Evolutionary conservation across 305 asterid genomes (phyloP).

Genomic region (Fraxinus xanthoxyloides): DNA sequence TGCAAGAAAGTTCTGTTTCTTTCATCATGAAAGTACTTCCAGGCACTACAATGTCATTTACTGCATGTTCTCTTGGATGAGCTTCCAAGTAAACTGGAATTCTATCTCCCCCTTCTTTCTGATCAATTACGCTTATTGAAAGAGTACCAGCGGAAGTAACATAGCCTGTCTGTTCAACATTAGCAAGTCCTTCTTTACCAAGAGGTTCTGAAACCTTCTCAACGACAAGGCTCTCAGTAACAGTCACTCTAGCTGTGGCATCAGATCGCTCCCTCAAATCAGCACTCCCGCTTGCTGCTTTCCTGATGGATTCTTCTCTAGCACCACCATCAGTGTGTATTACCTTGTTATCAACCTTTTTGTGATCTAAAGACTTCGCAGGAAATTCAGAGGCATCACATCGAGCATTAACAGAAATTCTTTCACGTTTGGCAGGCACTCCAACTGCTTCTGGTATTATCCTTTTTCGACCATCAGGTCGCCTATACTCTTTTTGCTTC

Average conservation of each 20-base stretch:
- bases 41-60: constrained; percentile 63
- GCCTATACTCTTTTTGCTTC: constrained; percentile 87
- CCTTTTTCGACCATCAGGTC: constrained; percentile 97
- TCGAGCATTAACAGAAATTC: constrained; percentile 38
- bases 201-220: constrained; percentile 69
- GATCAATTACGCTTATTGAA: constrained; percentile 65
- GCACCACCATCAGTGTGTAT: constrained; percentile 34
- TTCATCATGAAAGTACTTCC: constrained; percentile 56
- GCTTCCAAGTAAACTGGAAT: constrained; percentile 79
- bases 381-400: constrained; percentile 52
- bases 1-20: constrained; percentile 80
- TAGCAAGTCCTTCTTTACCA: constrained; percentile 50
- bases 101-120: constrained; percentile 53
- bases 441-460: constrained; percentile 99
- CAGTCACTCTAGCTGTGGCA: constrained; percentile 72
- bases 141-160: constrained; percentile 46
- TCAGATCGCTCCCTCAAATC: constrained; percentile 63
- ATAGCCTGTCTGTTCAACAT: constrained; percentile 62
- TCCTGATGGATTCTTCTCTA: constrained; percentile 51
- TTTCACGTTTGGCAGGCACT: constrained; percentile 50
- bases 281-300: constrained; percentile 43
- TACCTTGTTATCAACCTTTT: constrained; percentile 41
- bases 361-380: constrained; percentile 37
- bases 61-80: constrained; percentile 81
- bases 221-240: constrained; percentile 76